A percentile compares a stretch with the other conserved stretches of the same genome.
Conservation (phyloP, 108 stramenopile genomes). For the Fistulifera solaris region DNA sequence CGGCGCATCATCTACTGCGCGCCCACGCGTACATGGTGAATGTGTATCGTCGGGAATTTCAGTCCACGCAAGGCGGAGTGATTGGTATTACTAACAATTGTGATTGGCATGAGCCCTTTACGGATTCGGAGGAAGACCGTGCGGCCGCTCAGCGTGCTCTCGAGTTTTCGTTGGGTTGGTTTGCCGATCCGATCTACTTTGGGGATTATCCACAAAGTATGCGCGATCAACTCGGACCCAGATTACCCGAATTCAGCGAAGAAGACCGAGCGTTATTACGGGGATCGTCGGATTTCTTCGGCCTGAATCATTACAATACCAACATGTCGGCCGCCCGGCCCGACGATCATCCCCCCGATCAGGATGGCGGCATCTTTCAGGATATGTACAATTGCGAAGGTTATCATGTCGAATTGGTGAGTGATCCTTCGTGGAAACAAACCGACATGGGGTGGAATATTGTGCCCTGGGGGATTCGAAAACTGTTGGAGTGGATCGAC, state of each 20-base stretch:
- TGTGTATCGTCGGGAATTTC: slow-evolving; percentile 57
- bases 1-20: slow-evolving; percentile 74
- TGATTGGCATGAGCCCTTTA: slow-evolving; percentile 68
- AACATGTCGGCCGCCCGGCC: slow-evolving; percentile 35
- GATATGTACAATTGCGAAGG: slow-evolving; percentile 39
- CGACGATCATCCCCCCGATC: slow-evolving; percentile 15
- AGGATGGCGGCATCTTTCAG: slow-evolving; percentile 45
- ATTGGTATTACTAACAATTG: slow-evolving; percentile 74
- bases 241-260: slow-evolving; percentile 70
- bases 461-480: slow-evolving; percentile 66
- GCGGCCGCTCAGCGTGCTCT: slow-evolving; percentile 76
- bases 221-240: slow-evolving; percentile 43
- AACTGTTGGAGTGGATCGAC: slow-evolving; percentile 62
- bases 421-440: slow-evolving; percentile 44
- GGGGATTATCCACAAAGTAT: slow-evolving; percentile 84
- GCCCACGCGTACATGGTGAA: slow-evolving; percentile 81
- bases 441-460: slow-evolving; percentile 58
- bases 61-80: slow-evolving; percentile 25
- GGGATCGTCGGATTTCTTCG: slow-evolving; percentile 81
- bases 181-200: slow-evolving; percentile 62
- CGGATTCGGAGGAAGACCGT: slow-evolving; percentile 32
- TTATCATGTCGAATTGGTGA: slow-evolving; percentile 46
- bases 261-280: slow-evolving; percentile 34
- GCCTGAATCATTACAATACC: slow-evolving; percentile 86
- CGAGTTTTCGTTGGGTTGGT: slow-evolving; percentile 84